Percentiles rank a stretch among this genome's conserved stretches.
Conservation (phyloP, 2,329 filamentous ascomycete species). For the Drechslera avenae region DNA sequence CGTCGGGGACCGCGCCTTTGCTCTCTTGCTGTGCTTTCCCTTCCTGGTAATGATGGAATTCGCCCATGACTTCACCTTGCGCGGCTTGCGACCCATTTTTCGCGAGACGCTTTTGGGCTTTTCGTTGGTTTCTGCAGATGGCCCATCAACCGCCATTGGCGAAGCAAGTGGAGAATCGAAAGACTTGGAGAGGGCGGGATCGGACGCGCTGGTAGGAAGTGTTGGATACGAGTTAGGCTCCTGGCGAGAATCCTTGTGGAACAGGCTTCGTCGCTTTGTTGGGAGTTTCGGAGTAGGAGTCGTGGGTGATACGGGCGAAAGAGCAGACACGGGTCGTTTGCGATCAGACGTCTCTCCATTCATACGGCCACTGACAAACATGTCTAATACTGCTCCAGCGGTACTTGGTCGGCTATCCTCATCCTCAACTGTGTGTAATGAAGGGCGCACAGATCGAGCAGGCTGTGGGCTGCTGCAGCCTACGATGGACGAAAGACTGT, state of each 20-base stretch:
- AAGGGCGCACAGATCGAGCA: conserved; percentile 49
- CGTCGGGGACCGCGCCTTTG: conserved; percentile 46
- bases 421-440: conserved; percentile 50
- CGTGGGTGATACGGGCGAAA: conserved; percentile 29
- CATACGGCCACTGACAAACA: conserved; percentile 31
- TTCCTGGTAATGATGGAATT: conserved; percentile 70
- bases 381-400: conserved; percentile 71
- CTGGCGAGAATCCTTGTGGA: conserved; percentile 58
- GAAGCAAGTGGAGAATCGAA: conserved; percentile 35
- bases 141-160: conserved; percentile 30
- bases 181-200: conserved; percentile 40
- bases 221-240: conserved; percentile 45
- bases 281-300: conserved; percentile 18
- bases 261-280: conserved; percentile 46
- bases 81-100: conserved; percentile 61
- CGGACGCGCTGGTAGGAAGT: conserved; percentile 41
- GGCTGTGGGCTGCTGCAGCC: conserved; percentile 60
- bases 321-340: conserved; percentile 47
- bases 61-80: conserved; percentile 77
- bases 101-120: conserved; percentile 51
- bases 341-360: conserved; percentile 32
- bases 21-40: conserved; percentile 57
- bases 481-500: conserved; percentile 78
- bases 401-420: conserved; percentile 64
- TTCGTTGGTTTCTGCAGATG: conserved; percentile 50